A percentile compares a stretch with the other conserved stretches of the same genome.
These are phyloP conservation scores for Brassica napus DNA, from an alignment of 345 rosid species.

Conservation along the genomic window DNA sequence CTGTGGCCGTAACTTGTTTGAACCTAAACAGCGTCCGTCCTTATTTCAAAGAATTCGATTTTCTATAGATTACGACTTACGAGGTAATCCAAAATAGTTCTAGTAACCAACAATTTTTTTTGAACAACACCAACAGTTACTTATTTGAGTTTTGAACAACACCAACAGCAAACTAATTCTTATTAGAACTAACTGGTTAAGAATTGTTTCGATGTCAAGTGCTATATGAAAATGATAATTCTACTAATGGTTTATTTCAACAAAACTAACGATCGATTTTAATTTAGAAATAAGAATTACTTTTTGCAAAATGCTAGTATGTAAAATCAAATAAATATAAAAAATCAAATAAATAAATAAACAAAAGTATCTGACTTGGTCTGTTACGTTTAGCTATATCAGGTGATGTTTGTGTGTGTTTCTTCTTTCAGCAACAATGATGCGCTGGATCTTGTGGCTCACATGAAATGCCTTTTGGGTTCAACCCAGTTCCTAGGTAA, in stretches of 20 bases:
- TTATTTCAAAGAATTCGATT: not conserved
- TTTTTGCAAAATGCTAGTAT: not conserved
- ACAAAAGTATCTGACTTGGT: not conserved
- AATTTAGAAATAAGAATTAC: not conserved
- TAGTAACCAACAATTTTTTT: not conserved
- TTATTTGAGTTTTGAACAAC: too few species aligned
- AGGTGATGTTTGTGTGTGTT: conserved; percentile 9
- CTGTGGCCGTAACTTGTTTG: not conserved
- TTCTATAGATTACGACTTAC: conserved; percentile 5
- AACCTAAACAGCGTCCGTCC: conserved; percentile 4
- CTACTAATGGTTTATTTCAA: not conserved
- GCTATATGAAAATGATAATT: not conserved
- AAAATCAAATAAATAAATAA: not conserved
- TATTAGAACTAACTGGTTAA: not conserved
- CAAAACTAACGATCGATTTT: not conserved
- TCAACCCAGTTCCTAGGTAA: conserved; percentile 17
- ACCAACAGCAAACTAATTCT: not conserved
- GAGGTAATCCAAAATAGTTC: not conserved
- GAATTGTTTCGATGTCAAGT: not conserved
- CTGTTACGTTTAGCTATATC: not conserved
- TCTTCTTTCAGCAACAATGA: conserved; percentile 21
- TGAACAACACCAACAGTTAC: too few species aligned
- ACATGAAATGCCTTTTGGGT: conserved; percentile 14
- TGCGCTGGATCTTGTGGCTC: conserved; percentile 29
- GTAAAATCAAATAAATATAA: not conserved